These are phyloP conservation scores for Tolypocladium guangdongense DNA, from an alignment of 2,329 filamentous ascomycete species.

Conservation along the genomic window DNA sequence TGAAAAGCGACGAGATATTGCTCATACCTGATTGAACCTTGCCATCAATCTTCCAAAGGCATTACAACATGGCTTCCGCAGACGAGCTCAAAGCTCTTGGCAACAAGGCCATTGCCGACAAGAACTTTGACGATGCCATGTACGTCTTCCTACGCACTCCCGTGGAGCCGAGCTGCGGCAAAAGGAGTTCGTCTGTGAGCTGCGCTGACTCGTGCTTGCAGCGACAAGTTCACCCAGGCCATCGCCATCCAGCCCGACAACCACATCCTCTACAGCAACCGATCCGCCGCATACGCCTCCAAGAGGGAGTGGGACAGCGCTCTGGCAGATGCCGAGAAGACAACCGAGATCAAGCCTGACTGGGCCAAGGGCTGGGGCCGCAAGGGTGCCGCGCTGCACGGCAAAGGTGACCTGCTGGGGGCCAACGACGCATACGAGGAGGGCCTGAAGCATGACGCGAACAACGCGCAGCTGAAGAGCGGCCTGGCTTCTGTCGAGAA, in stretches of 20 bases:
- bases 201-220: constrained; percentile 23
- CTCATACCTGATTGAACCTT: not conserved
- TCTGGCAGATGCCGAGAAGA: constrained; percentile 83
- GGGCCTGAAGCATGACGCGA: constrained; percentile 85
- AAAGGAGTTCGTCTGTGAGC: not conserved
- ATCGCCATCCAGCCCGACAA: constrained; percentile 81
- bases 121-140: constrained; percentile 94
- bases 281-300: constrained; percentile 79
- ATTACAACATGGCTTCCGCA: constrained; percentile 41
- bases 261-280: constrained; percentile 96
- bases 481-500: constrained; percentile 77
- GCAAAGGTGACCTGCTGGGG: constrained; percentile 71
- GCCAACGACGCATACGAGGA: constrained; percentile 87
- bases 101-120: constrained; percentile 96
- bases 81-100: constrained; percentile 90
- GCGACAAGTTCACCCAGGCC: constrained; percentile 88
- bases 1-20: not conserved
- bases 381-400: constrained; percentile 85
- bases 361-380: constrained; percentile 96
- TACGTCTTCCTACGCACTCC: constrained; percentile 38
- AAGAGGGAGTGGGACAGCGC: constrained; percentile 81
- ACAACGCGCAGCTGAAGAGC: constrained; percentile 85
- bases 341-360: constrained; percentile 88
- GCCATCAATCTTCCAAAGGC: not conserved
- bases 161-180: not conserved